Conservation (phyloP, 208 protist genomes). For the Vickermania spadyakhi region DNA sequence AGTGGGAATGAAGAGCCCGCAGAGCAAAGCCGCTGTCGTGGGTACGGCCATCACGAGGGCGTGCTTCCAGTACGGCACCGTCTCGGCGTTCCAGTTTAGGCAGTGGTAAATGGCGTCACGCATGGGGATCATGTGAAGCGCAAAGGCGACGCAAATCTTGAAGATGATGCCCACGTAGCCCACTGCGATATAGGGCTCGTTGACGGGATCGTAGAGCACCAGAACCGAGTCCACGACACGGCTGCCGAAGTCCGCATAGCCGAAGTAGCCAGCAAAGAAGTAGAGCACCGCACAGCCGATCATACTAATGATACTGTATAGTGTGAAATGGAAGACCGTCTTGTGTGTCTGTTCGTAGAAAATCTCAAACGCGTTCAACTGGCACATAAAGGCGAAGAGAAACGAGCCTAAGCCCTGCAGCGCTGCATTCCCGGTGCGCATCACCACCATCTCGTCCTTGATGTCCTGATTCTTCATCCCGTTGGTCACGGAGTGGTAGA, state of each 20-base stretch:
- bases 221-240: constrained; percentile 28
- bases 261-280: constrained; percentile 52
- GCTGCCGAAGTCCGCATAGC: constrained; percentile 47
- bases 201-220: constrained; percentile 41
- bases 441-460: constrained; percentile 17
- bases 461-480: constrained; percentile 16
- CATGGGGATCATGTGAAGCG: constrained; percentile 46
- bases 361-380: constrained; percentile 36
- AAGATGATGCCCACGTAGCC: constrained; percentile 46
- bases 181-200: constrained; percentile 39
- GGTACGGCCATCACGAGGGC: constrained; percentile 1
- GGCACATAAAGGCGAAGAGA: constrained; percentile 52
- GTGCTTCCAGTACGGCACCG: constrained; percentile 8
- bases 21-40: constrained; percentile 20
- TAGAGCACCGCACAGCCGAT: constrained; percentile 33
- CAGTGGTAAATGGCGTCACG: constrained; percentile 61
- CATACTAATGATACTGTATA: constrained; percentile 24
- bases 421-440: constrained; percentile 17
- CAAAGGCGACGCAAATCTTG: constrained; percentile 54
- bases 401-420: constrained; percentile 39
- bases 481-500: constrained; percentile 28
- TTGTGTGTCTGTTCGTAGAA: constrained; percentile 23
- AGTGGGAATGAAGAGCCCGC: constrained; percentile 37
- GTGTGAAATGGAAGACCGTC: constrained; percentile 19
- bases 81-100: constrained; percentile 12